These are phyloP conservation scores for Fusarium pseudoanthophilum DNA, from an alignment of 2,329 filamentous ascomycete genomes.

Conservation along the genomic window DNA sequence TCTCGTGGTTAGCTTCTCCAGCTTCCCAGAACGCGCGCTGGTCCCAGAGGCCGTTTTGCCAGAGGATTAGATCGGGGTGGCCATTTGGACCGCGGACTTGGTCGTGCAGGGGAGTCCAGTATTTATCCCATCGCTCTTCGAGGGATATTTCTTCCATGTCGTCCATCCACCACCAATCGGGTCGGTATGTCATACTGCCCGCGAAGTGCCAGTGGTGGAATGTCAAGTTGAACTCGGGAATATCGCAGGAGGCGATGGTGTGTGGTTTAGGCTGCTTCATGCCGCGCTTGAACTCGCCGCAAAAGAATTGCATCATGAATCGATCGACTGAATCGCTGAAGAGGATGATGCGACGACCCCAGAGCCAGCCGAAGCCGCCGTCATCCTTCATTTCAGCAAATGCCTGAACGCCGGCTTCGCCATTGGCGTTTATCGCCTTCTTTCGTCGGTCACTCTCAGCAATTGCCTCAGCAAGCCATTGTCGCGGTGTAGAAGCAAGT, in stretches of 20 bases:
- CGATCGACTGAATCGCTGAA: constrained; percentile 38
- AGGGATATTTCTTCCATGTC: constrained; percentile 34
- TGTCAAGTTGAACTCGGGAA: constrained; percentile 34
- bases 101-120: constrained; percentile 29
- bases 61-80: constrained; percentile 31
- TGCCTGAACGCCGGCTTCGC: not conserved
- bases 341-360: constrained; percentile 35
- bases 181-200: constrained; percentile 26
- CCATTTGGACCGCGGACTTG: constrained; percentile 27
- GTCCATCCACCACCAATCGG: constrained; percentile 40
- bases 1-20: constrained; percentile 32
- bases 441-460: constrained; percentile 26
- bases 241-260: constrained; percentile 27
- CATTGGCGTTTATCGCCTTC: constrained; percentile 2
- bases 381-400: constrained; percentile 30
- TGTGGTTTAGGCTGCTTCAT: constrained; percentile 26
- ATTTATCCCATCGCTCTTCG: constrained; percentile 34
- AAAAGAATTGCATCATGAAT: constrained; percentile 39
- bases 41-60: constrained; percentile 38
- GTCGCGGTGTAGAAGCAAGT: constrained; percentile 21
- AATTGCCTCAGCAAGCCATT: constrained; percentile 29
- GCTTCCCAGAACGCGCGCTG: constrained; percentile 37
- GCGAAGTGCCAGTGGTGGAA: constrained; percentile 36
- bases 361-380: constrained; percentile 32
- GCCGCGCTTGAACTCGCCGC: constrained; percentile 28